Conservation (phyloP, 2,329 filamentous ascomycete species). For the Exophiala calicioides region DNA sequence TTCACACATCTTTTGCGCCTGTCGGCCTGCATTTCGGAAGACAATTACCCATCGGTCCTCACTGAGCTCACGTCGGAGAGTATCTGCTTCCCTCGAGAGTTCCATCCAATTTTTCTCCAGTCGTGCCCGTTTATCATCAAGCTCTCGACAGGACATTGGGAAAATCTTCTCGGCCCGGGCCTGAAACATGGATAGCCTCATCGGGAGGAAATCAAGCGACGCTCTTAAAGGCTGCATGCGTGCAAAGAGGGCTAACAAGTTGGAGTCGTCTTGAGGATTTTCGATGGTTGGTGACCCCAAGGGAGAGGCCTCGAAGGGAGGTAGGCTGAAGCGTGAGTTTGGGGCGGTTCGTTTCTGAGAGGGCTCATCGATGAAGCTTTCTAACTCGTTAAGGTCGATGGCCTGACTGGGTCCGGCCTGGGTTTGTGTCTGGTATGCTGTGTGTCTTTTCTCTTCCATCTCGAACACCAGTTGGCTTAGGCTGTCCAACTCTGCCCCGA, state of each 20-base stretch:
- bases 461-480: slow-evolving; percentile 84
- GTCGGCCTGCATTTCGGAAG: slow-evolving; percentile 86
- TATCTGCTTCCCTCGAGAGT: slow-evolving; percentile 86
- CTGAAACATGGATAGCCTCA: slow-evolving; percentile 87
- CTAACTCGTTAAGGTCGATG: slow-evolving; percentile 81
- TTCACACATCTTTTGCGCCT: slow-evolving; percentile 95
- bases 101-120: slow-evolving; percentile 86
- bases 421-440: slow-evolving; percentile 64
- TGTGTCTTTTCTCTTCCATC: slow-evolving; percentile 94
- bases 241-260: slow-evolving; percentile 84
- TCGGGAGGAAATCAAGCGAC: slow-evolving; percentile 91
- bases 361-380: slow-evolving; percentile 91
- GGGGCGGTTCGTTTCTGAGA: slow-evolving; percentile 53
- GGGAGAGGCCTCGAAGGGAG: slow-evolving; percentile 53
- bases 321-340: slow-evolving; percentile 66
- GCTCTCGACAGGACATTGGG: slow-evolving; percentile 85
- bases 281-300: slow-evolving; percentile 44
- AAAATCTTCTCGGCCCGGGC: slow-evolving; percentile 75
- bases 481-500: slow-evolving; percentile 82
- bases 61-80: slow-evolving; percentile 81
- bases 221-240: slow-evolving; percentile 92
- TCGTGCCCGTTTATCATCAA: slow-evolving; percentile 71
- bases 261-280: slow-evolving; percentile 75
- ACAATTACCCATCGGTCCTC: slow-evolving; percentile 96
- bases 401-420: slow-evolving; percentile 61